Evolutionary conservation across 1,284 basidiomycete species (phyloP).

Genomic region (Coniophora puteana): DNA sequence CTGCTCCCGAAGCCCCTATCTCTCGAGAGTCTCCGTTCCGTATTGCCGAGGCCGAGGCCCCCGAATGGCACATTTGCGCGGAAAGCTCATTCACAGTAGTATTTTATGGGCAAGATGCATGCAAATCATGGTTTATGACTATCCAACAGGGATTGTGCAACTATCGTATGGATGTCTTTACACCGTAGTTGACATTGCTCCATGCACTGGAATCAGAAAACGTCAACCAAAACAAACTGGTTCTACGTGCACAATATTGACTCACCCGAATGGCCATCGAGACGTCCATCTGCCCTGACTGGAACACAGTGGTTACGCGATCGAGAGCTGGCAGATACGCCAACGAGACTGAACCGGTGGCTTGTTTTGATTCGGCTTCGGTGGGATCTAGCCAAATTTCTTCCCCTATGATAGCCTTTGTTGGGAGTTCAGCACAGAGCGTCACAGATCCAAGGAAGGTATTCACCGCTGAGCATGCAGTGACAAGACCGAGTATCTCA

Average conservation of each 20-base stretch:
- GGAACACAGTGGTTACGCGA: constrained; percentile 80
- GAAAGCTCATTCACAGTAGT: no score
- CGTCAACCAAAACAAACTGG: neutral
- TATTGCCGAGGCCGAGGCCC: no score
- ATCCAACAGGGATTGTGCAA: constrained; percentile 64
- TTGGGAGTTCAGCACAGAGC: constrained; percentile 2
- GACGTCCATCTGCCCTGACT: constrained; percentile 62
- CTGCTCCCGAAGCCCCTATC: no score
- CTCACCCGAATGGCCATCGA: constrained; percentile 53
- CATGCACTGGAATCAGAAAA: constrained; percentile 53
- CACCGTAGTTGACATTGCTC: constrained; percentile 65
- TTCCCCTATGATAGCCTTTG: constrained; percentile 49
- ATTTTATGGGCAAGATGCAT: no score
- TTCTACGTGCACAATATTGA: constrained; percentile 5
- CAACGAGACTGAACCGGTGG: constrained; percentile 65
- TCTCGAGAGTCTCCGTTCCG: no score
- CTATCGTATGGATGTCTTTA: constrained; percentile 69
- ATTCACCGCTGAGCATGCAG: constrained; percentile 72
- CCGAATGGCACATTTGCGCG: no score
- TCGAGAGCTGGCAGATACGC: constrained; percentile 89
- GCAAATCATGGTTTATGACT: no score
- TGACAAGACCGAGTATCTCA: constrained; percentile 82
- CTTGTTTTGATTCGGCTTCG: constrained; percentile 54
- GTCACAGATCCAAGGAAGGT: neutral
- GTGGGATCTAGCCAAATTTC: constrained; percentile 79